A percentile compares a stretch with the other conserved stretches of the same genome.
Evolutionary conservation across 352 stramenopile species (phyloP).

Genomic region (Phytophthora rubi): DNA sequence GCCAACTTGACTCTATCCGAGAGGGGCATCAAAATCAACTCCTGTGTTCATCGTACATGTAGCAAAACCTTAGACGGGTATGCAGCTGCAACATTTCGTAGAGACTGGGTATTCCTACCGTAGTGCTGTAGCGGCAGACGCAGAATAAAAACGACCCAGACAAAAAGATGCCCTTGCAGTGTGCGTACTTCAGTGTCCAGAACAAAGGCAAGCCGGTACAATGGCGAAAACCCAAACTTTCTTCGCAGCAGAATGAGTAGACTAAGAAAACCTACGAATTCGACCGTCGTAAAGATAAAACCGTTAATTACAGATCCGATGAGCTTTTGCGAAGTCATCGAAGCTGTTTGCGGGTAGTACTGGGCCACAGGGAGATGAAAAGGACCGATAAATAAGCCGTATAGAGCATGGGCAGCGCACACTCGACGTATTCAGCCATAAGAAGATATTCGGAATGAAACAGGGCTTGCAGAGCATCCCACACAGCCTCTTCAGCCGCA

Average conservation of each 20-base stretch:
- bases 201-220: slow-evolving; percentile 48
- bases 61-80: not conserved
- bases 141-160: slow-evolving; percentile 37
- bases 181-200: slow-evolving; percentile 33
- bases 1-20: not conserved
- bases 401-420: slow-evolving; percentile 18
- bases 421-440: slow-evolving; percentile 26
- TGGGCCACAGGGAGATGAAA: slow-evolving; percentile 13
- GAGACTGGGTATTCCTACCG: slow-evolving; percentile 10
- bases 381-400: slow-evolving; percentile 5
- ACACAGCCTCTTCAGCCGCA: not conserved
- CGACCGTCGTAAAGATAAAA: slow-evolving; percentile 15
- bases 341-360: slow-evolving; percentile 26
- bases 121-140: slow-evolving; percentile 32
- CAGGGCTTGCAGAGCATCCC: slow-evolving; percentile 11
- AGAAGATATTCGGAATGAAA: slow-evolving; percentile 25
- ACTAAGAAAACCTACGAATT: slow-evolving; percentile 15
- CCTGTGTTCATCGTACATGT: not conserved
- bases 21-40: not conserved
- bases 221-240: slow-evolving; percentile 28
- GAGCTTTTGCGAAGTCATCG: slow-evolving; percentile 12
- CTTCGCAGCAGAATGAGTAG: slow-evolving; percentile 18
- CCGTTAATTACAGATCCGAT: not conserved
- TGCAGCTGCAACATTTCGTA: not conserved
- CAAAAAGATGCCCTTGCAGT: slow-evolving; percentile 30